Percentiles rank a stretch among this genome's conserved stretches.
phyloP scores from a whole-genome alignment of 2,329 filamentous ascomycete species.

The Stachybotrys chartarum region DNA sequence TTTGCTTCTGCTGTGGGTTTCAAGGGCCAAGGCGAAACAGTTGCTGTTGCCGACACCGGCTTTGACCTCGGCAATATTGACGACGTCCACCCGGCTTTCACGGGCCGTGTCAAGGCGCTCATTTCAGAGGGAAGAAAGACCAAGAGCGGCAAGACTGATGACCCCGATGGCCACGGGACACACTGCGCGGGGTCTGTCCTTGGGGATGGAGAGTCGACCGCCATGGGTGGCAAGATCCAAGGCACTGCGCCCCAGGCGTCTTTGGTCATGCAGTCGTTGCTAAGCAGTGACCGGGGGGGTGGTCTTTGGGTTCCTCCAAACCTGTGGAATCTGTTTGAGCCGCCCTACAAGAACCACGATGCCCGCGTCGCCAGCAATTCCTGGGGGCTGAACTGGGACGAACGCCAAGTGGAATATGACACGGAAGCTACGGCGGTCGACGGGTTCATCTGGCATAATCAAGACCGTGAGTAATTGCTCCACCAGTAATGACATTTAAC shows the following conservation, averaged over 20 bases:
- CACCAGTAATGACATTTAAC: background rate
- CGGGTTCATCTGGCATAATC: background rate
- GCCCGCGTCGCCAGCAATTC: background rate
- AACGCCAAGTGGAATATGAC: background rate
- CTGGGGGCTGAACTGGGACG: conserved; percentile 1
- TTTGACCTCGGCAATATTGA: background rate
- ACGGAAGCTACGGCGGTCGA: background rate
- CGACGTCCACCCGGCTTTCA: background rate
- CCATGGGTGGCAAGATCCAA: background rate
- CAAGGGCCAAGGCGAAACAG: background rate
- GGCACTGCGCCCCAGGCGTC: background rate
- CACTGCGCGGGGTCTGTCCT: background rate
- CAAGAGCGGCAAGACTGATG: background rate
- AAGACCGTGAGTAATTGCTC: background rate
- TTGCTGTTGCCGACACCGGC: background rate
- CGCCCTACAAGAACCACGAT: background rate
- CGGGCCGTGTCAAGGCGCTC: background rate
- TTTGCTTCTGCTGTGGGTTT: background rate
- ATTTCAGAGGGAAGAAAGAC: background rate
- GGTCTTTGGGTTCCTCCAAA: background rate
- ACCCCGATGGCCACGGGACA: conserved; percentile 2
- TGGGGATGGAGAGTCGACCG: background rate
- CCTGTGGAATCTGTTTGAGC: background rate
- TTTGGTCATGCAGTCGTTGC: background rate
- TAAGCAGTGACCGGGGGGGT: background rate